phyloP scores from a whole-genome alignment of 2,329 filamentous ascomycete species.

The Truncatella angustata region DNA sequence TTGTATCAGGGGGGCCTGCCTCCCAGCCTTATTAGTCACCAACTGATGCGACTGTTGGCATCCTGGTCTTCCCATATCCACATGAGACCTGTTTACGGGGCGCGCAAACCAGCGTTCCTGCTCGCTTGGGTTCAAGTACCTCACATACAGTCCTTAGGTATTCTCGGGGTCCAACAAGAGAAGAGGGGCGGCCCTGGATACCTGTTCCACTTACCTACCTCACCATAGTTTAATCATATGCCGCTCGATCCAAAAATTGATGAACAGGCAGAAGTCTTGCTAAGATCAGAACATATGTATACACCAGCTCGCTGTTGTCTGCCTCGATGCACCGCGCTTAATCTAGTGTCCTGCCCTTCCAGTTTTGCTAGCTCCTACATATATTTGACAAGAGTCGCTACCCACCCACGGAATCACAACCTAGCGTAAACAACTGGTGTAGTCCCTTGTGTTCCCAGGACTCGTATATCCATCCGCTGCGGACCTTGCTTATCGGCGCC shows the following conservation, averaged over 20 bases:
- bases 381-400: not conserved
- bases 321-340: slow-evolving; percentile 1
- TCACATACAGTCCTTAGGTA: slow-evolving; percentile 1
- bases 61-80: not conserved
- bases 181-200: not conserved
- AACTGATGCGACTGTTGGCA: not conserved
- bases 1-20: not conserved
- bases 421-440: no score
- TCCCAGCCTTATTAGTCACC: slow-evolving; percentile 4
- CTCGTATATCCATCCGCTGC: no score
- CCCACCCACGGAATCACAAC: not conserved
- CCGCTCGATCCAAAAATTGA: slow-evolving; percentile 10
- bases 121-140: slow-evolving; percentile 8
- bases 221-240: slow-evolving; percentile 2
- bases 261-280: slow-evolving; percentile 13
- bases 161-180: slow-evolving; percentile 5
- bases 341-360: not conserved
- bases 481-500: no score
- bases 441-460: no score
- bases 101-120: not conserved
- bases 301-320: not conserved
- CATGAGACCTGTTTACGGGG: not conserved
- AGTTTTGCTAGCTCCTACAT: not conserved
- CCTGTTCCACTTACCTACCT: not conserved
- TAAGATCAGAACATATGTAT: slow-evolving; percentile 5